phyloP scores from a whole-genome alignment of 495 filamentous ascomycete species.

The Talaromyces proteolyticus region DNA sequence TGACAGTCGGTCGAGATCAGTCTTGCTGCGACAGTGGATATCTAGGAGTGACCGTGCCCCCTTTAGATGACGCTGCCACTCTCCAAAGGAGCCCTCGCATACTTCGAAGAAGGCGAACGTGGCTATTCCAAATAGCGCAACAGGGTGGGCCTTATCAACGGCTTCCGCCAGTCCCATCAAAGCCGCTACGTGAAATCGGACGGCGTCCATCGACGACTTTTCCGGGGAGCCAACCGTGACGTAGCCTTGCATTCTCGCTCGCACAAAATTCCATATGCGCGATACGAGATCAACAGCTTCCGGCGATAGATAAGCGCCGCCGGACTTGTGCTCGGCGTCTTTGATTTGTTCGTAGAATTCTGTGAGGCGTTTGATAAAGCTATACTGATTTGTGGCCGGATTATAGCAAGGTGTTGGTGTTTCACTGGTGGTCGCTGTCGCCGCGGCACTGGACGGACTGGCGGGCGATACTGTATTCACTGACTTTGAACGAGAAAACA shows the following conservation, averaged over 20 bases:
- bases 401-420: not conserved
- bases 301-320: conserved; percentile 15
- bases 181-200: conserved; percentile 23
- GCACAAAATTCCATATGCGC: conserved; percentile 19
- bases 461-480: not conserved
- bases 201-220: conserved; percentile 7
- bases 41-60: conserved; percentile 27
- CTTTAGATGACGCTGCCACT: conserved; percentile 27
- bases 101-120: conserved; percentile 31
- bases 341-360: conserved; percentile 24
- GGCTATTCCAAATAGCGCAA: conserved; percentile 26
- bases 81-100: conserved; percentile 24
- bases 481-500: not conserved
- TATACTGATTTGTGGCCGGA: conserved; percentile 20
- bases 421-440: not conserved
- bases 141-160: conserved; percentile 23
- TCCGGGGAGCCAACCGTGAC: conserved; percentile 1
- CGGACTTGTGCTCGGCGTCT: conserved; percentile 8
- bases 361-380: conserved; percentile 25
- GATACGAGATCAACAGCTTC: conserved; percentile 22
- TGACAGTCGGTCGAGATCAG: conserved; percentile 16
- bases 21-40: conserved; percentile 21
- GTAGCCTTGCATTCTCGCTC: conserved; percentile 15
- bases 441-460: not conserved
- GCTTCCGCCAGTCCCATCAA: conserved; percentile 21